These are phyloP conservation scores for Stramenopiles sp. DNA, from an alignment of 352 stramenopile genomes.

Conservation along the genomic window DNA sequence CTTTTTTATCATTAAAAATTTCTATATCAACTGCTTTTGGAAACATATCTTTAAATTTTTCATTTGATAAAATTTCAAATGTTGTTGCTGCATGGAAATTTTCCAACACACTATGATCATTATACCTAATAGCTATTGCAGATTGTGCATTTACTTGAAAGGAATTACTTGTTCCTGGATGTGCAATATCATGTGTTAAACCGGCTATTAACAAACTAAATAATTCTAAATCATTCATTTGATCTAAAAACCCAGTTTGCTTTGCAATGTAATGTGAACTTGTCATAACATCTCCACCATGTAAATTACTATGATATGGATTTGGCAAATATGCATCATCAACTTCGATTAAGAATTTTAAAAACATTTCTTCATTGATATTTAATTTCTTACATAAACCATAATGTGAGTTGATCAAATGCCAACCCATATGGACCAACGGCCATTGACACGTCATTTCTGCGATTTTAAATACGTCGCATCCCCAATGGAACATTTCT, in stretches of 20 bases:
- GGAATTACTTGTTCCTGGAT: neutral
- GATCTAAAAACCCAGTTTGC: too few species aligned
- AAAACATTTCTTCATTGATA: too few species aligned
- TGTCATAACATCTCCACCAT: constrained; percentile 37
- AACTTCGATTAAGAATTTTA: too few species aligned
- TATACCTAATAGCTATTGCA: neutral
- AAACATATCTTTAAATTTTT: neutral
- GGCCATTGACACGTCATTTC: too few species aligned
- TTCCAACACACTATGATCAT: neutral
- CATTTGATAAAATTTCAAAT: neutral
- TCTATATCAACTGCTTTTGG: too few species aligned
- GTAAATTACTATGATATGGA: constrained; percentile 47
- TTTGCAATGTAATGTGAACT: constrained; percentile 14
- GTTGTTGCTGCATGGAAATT: neutral
- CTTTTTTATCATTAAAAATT: too few species aligned
- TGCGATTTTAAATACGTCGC: too few species aligned
- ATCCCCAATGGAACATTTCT: too few species aligned
- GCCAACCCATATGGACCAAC: too few species aligned
- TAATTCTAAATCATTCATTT: constrained; percentile 19
- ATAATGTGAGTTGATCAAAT: too few species aligned
- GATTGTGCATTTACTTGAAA: neutral
- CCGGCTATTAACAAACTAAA: neutral
- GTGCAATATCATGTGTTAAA: neutral
- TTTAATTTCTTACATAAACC: too few species aligned
- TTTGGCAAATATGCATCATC: too few species aligned